Evolutionary conservation across 345 rosid genomes (phyloP).

Genomic region (Alliaria petiolata): DNA sequence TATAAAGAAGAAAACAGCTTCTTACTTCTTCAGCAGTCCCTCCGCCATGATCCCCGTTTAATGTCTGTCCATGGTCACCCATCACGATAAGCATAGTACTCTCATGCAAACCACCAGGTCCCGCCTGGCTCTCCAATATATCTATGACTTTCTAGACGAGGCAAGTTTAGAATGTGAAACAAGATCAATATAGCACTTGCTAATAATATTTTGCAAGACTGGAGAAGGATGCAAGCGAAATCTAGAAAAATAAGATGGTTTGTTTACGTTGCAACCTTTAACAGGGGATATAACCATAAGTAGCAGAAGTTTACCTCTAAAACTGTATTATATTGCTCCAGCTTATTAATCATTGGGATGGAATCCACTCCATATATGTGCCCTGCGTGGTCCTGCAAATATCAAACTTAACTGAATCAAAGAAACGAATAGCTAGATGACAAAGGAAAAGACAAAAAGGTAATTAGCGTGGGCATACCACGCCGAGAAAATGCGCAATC

Average conservation of each 20-base stretch:
- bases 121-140: slow-evolving; percentile 57
- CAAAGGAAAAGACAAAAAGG: slow-evolving; percentile 2
- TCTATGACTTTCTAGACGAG: slow-evolving; percentile 55
- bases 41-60: slow-evolving; percentile 98
- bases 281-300: too few relatives aligned
- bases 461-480: slow-evolving; percentile 46
- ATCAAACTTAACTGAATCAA: slow-evolving; percentile 14
- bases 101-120: slow-evolving; percentile 80
- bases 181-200: slow-evolving; percentile 4
- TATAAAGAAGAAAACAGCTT: slow-evolving; percentile 13
- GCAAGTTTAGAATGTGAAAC: background rate
- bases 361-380: slow-evolving; percentile 93
- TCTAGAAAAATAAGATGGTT: background rate
- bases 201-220: background rate
- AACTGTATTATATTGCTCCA: slow-evolving; percentile 79
- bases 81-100: slow-evolving; percentile 81
- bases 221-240: background rate
- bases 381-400: slow-evolving; percentile 87
- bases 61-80: slow-evolving; percentile 99
- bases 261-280: background rate
- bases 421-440: background rate
- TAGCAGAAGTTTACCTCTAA: slow-evolving; percentile 73
- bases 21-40: slow-evolving; percentile 90
- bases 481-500: slow-evolving; percentile 94
- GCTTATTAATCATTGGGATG: slow-evolving; percentile 68